Evolutionary conservation across 139 green algal genomes (phyloP), one percentile per base, ranked within the genome.

Genomic region (Chlorella ohadii): DNA sequence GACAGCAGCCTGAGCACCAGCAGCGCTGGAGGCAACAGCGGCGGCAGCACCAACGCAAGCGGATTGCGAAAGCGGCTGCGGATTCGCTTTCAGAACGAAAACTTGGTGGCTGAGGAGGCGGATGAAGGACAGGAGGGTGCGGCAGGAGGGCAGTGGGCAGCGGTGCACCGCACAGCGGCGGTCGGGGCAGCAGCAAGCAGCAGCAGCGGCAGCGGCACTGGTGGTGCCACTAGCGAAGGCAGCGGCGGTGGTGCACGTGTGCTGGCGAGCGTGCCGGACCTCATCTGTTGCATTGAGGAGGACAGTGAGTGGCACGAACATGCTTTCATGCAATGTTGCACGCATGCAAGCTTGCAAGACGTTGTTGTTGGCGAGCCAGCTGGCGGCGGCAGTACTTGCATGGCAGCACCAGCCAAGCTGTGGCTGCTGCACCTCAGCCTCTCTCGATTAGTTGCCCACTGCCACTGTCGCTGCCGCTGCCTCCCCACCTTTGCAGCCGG

Each of bases 231-330:
- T n/a, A 68, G 28, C 3, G 27, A 0, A 3, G 5, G 28, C 63
- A 23, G 19, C 66, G n/a, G 34, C 33, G 23, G 67, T 3, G 12
- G 17, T 15, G 28, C 9, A 1, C 2, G 25, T 1, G 12, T 89
- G 38, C 31, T 88, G 23, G 80, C 79, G 0, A 67, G 44, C 19
- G 88, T 92, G 65, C 88, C 88, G 23, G 88, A 92, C 47, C 84
- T 92, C 41, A 92, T 92, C 23, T 90, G 88, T 56, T 88, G 82
- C 56, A 44, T 92, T 11, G 80, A 90, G 23, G 36, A 33, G 0
- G 47, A 87, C 15, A 82, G 80, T 87, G n/a, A 81, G 85, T 31
- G 36, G 20, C n/a, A n/a, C n/a, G n/a, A n/a, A n/a, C n/a, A n/a
- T n/a, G n/a, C n/a, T n/a, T n/a, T n/a, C n/a, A n/a, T n/a, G n/a